Evolutionary conservation across 2,329 filamentous ascomycete species (phyloP).

Genomic region (Aschersonia sp.): DNA sequence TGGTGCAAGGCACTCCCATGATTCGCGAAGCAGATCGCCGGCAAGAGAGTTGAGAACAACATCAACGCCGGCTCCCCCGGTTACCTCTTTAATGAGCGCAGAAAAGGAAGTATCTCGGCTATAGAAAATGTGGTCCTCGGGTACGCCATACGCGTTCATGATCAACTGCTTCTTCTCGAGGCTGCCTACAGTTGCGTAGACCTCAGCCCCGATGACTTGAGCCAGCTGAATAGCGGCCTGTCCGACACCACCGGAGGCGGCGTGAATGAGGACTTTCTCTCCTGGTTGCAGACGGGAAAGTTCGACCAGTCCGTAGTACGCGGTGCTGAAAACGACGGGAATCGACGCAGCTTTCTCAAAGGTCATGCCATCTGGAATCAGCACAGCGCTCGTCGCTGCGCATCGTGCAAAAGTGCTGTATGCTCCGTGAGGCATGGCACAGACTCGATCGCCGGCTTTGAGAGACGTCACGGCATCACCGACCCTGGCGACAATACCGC

Average conservation of each 20-base stretch:
- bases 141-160: slow-evolving; percentile 19
- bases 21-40: slow-evolving; percentile 25
- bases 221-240: slow-evolving; percentile 14
- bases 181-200: slow-evolving; percentile 16
- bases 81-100: slow-evolving; percentile 8
- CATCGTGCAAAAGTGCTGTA: slow-evolving; percentile 14
- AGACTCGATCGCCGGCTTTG: slow-evolving; percentile 9
- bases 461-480: slow-evolving; percentile 6
- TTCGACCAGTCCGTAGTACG: slow-evolving; percentile 6
- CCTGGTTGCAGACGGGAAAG: slow-evolving; percentile 14
- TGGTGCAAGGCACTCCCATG: slow-evolving; percentile 27
- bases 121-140: slow-evolving; percentile 15
- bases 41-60: slow-evolving; percentile 44
- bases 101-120: slow-evolving; percentile 11
- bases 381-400: slow-evolving; percentile 2
- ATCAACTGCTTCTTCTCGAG: slow-evolving; percentile 14
- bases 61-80: slow-evolving; percentile 45
- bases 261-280: slow-evolving; percentile 16
- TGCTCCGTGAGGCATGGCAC: slow-evolving; percentile 10
- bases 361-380: slow-evolving; percentile 5
- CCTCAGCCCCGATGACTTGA: slow-evolving; percentile 8
- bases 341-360: slow-evolving; percentile 17
- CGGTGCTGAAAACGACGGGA: slow-evolving; percentile 6
- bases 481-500: slow-evolving; percentile 9
- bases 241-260: slow-evolving; percentile 15